Evolutionary conservation across 2,329 filamentous ascomycete genomes (phyloP).

Genomic region (Trichophaea hybrida): DNA sequence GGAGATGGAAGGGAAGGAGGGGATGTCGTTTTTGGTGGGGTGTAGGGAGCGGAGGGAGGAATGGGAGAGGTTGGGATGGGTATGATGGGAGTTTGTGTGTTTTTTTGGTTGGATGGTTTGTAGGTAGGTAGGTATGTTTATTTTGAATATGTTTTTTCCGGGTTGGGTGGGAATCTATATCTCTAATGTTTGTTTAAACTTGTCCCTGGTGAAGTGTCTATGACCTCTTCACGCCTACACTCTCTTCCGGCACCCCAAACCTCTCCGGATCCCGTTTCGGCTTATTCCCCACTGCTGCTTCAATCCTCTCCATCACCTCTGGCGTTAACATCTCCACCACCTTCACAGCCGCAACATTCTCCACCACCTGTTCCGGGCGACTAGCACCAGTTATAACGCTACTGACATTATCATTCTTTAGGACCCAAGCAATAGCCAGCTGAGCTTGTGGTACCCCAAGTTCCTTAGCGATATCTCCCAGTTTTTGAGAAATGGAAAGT

Average conservation of each 20-base stretch:
- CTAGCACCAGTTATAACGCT: conserved; percentile 48
- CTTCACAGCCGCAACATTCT: conserved; percentile 43
- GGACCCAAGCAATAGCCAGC: conserved; percentile 48
- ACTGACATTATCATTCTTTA: conserved; percentile 48
- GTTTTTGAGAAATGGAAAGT: conserved; percentile 12
- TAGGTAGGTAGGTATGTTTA: no score
- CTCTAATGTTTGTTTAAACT: no score
- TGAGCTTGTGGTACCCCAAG: conserved; percentile 45
- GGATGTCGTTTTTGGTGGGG: no score
- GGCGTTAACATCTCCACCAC: conserved; percentile 44
- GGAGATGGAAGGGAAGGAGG: no score
- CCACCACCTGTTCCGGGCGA: conserved; percentile 44
- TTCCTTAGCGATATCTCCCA: conserved; percentile 44
- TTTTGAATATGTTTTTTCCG: no score
- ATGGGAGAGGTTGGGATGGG: no score
- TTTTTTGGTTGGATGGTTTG: no score
- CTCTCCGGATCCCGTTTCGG: conserved; percentile 29
- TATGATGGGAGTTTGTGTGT: no score
- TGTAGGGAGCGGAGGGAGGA: no score
- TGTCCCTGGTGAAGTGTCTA: neutral
- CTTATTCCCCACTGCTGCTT: conserved; percentile 45
- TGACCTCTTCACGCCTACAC: neutral
- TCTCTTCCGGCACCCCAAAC: conserved; percentile 5
- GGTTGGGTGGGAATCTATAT: no score
- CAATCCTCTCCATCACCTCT: conserved; percentile 46